phyloP scores from a whole-genome alignment of 495 filamentous ascomycete genomes.

The Wilcoxina mikolae region DNA sequence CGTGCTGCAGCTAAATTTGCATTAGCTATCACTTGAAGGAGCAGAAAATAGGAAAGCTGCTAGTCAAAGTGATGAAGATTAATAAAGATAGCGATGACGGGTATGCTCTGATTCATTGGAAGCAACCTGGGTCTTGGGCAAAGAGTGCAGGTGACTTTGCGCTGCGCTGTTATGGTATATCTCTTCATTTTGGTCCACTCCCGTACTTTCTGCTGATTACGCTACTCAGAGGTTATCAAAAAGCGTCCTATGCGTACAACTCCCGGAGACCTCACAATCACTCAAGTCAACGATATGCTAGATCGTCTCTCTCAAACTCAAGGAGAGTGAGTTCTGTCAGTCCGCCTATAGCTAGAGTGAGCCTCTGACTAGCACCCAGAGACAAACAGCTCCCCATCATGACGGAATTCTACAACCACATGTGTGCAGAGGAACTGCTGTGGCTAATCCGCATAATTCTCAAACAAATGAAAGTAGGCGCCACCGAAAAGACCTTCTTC shows the following conservation, averaged over 20 bases:
- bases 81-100: constrained; percentile 83
- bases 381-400: constrained; percentile 45
- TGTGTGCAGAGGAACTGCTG: constrained; percentile 86
- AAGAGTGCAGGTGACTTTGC: constrained; percentile 76
- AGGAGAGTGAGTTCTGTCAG: constrained; percentile 40
- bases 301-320: constrained; percentile 55
- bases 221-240: constrained; percentile 52
- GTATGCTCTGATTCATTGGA: constrained; percentile 80
- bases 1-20: not conserved
- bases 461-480: constrained; percentile 95
- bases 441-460: constrained; percentile 93
- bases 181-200: not conserved
- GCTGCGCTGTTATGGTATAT: constrained; percentile 49
- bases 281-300: constrained; percentile 74
- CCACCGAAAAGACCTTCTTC: constrained; percentile 83
- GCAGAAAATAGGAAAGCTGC: constrained; percentile 69
- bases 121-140: constrained; percentile 54
- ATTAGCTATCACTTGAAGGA: constrained; percentile 78
- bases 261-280: constrained; percentile 65
- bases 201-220: not conserved
- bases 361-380: not conserved
- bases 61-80: constrained; percentile 86
- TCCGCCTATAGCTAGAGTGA: not conserved
- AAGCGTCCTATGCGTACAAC: constrained; percentile 66
- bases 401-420: constrained; percentile 65